Evolutionary conservation across 176 grass and related monocot species (phyloP), one percentile per base, ranked within the genome.

Genomic region (Triticum aestivum): DNA sequence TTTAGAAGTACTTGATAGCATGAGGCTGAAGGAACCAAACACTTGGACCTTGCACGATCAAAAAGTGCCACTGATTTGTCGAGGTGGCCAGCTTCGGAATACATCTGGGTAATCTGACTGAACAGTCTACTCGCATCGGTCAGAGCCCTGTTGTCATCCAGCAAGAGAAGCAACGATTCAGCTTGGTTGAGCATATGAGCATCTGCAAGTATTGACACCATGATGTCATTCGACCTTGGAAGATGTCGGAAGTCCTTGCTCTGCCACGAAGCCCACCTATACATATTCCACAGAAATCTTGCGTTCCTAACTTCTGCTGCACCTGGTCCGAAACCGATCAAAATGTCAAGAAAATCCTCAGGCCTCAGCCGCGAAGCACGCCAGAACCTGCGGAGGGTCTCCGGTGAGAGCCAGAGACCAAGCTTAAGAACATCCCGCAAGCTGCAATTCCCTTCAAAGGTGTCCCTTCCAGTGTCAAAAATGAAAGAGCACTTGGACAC

Each of bases 241-340:
- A 94, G 90, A 89, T 98, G 96, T 51, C 58, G 68, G 79, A 96
- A 98, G 27, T 77, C 88, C 75, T 78, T 86, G 63, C 70, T 89
- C 66, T 94, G 91, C 65, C 61, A 69, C 4, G 59, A 78, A n/a
- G 91, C 80, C 96, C 96, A 96, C 61, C 84, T 91, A 49, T 95
- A 96, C 81, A 98, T 84, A 38, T 94, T 94, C 91, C 88, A 94
- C 35, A 95, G 82, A 81, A 94, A 95, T 7, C 54, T 88, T 8
- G 90, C 86, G 11, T 92, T 87, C 62, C 88, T 94, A 39, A 92
- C 59, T 73, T 92, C 81, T 69, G 42, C 56, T 3, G 73, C 93
- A 17, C 21, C 84, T 14, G 67, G 34, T 24, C 84, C 93, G 80
- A 96, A 89, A 52, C 88, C 88, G 83, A 73, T 37, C 68, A 96